Percentiles rank a stretch among this genome's conserved stretches.
Conservation (phyloP, 2,329 filamentous ascomycete species). For the Chrysoporthe cubensis region DNA sequence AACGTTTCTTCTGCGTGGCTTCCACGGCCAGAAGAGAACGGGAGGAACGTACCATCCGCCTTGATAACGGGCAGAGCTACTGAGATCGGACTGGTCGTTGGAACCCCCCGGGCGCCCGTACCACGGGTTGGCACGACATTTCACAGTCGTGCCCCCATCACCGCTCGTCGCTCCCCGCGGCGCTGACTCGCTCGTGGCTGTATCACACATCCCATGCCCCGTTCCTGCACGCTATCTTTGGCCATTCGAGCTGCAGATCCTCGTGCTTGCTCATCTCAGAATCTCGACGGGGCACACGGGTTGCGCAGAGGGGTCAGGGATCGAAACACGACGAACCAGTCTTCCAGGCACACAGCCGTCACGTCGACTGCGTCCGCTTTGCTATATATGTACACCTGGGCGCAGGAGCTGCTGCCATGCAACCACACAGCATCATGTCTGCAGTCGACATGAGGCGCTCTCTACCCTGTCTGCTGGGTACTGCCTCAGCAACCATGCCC, state of each 20-base stretch:
- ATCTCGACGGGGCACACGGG: conserved; percentile 10
- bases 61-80: conserved; percentile 16
- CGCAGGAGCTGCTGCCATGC: conserved; percentile 13
- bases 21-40: conserved; percentile 22
- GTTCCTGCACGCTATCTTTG: conserved; percentile 9
- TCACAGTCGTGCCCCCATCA: background rate
- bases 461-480: background rate
- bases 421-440: background rate
- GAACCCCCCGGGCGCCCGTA: conserved; percentile 2
- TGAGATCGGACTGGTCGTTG: conserved; percentile 14
- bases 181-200: background rate
- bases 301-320: background rate
- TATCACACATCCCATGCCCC: background rate
- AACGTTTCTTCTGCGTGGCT: conserved; percentile 21
- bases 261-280: conserved; percentile 15
- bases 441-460: conserved; percentile 1
- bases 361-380: conserved; percentile 18
- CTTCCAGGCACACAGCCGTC: conserved; percentile 20
- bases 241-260: background rate
- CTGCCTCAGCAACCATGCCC: background rate
- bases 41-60: conserved; percentile 21
- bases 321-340: conserved; percentile 19
- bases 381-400: background rate
- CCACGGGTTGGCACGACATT: conserved; percentile 6
- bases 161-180: background rate